Evolutionary conservation across 768 basidiomycete species (phyloP).

Genomic region (Tricholoma furcatifolium): DNA sequence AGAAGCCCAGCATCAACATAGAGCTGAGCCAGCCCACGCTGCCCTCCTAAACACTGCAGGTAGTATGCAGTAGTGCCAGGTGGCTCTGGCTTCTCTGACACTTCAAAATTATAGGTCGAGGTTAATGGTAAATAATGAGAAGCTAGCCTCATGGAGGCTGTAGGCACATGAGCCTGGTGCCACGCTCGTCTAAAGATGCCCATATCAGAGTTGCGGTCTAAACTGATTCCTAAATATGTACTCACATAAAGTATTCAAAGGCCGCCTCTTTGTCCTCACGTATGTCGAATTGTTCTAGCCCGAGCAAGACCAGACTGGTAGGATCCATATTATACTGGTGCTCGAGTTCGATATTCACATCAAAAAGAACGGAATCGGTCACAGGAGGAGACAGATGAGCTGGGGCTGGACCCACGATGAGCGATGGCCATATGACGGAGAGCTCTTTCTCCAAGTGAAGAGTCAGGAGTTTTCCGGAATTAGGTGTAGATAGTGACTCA

Average conservation of each 20-base stretch:
- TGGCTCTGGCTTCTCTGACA: constrained; percentile 35
- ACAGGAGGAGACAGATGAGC: constrained; percentile 54
- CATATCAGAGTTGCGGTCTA: constrained; percentile 3
- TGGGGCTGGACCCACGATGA: constrained; percentile 75
- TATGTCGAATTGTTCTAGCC: constrained; percentile 71
- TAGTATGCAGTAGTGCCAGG: constrained; percentile 62
- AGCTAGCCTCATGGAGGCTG: constrained; percentile 75
- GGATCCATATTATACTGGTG: constrained; percentile 83
- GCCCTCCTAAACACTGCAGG: constrained; percentile 63
- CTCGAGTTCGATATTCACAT: constrained; percentile 50
- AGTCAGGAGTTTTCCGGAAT: constrained; percentile 69
- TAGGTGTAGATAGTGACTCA: constrained; percentile 61
- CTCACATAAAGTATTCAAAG: constrained; percentile 80
- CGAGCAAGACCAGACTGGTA: constrained; percentile 73
- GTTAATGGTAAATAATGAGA: constrained; percentile 69
- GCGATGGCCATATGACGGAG: constrained; percentile 79
- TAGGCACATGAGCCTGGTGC: constrained; percentile 74
- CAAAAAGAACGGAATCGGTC: constrained; percentile 52
- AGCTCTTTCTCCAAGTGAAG: constrained; percentile 80
- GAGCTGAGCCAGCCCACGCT: constrained; percentile 66
- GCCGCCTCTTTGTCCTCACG: constrained; percentile 73
- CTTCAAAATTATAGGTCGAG: constrained; percentile 36
- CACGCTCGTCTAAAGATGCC: constrained; percentile 63
- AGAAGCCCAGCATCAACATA: constrained; percentile 79
- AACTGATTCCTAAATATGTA: constrained; percentile 13